phyloP scores from a whole-genome alignment of 1,139 yeast genomes.

The Hyphopichia fennica region DNA sequence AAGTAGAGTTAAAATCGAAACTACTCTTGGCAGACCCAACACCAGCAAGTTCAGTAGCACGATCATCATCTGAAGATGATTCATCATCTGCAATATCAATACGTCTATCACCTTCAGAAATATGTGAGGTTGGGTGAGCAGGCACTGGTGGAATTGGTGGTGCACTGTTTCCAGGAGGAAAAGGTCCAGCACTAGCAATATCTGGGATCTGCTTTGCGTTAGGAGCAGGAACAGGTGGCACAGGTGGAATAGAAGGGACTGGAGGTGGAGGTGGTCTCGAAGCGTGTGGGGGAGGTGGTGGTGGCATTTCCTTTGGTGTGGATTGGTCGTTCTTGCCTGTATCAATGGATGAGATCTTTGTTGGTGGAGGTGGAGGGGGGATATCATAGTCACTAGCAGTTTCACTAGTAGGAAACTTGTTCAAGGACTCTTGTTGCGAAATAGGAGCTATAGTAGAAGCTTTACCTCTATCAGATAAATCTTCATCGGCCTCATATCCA shows the following conservation, averaged over 20 bases:
- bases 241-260: conserved; percentile 11
- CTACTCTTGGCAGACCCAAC: conserved; percentile 1
- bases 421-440: not conserved
- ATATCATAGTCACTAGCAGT: conserved; percentile 8
- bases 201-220: conserved; percentile 15
- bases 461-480: conserved; percentile 34
- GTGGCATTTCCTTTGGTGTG: conserved; percentile 1
- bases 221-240: not conserved
- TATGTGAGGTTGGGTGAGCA: conserved; percentile 9
- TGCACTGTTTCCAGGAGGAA: not conserved
- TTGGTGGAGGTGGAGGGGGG: conserved; percentile 14
- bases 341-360: conserved; percentile 8
- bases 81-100: not conserved
- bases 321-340: not conserved
- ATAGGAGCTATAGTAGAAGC: conserved; percentile 2
- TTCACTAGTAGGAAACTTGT: conserved; percentile 1
- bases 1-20: conserved; percentile 7
- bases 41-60: not conserved
- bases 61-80: not conserved
- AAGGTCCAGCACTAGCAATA: conserved; percentile 7
- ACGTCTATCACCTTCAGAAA: not conserved
- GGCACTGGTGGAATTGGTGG: conserved; percentile 8
- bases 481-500: conserved; percentile 50
- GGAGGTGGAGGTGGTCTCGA: conserved; percentile 9
- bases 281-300: conserved; percentile 9